A percentile compares a stretch with the other conserved stretches of the same genome.
Evolutionary conservation across 2,329 filamentous ascomycete genomes (phyloP).

Genomic region (Alternaria ethzedia): DNA sequence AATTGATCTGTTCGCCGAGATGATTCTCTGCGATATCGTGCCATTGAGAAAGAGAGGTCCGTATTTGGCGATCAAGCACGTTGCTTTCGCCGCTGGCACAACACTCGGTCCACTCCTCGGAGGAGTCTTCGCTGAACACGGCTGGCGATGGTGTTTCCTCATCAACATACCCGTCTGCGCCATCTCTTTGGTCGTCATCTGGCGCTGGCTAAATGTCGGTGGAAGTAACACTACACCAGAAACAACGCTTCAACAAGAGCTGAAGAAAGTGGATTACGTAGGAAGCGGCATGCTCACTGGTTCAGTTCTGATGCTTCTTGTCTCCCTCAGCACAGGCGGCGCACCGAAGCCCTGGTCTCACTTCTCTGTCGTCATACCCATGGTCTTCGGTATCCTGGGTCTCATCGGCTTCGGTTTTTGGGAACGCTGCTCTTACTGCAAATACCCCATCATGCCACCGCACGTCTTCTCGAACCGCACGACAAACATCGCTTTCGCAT

Average conservation of each 20-base stretch:
- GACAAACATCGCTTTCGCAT: slow-evolving; percentile 42
- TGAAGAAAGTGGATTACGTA: slow-evolving; percentile 49
- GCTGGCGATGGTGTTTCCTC: slow-evolving; percentile 58
- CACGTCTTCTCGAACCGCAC: slow-evolving; percentile 56
- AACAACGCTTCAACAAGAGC: slow-evolving; percentile 14
- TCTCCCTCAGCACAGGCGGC: slow-evolving; percentile 56
- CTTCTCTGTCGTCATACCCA: slow-evolving; percentile 49
- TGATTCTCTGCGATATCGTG: slow-evolving; percentile 60
- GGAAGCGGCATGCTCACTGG: slow-evolving; percentile 55
- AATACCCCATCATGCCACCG: slow-evolving; percentile 50
- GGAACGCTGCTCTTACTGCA: slow-evolving; percentile 44
- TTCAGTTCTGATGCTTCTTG: slow-evolving; percentile 50
- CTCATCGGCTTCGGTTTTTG: slow-evolving; percentile 49
- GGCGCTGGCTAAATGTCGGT: slow-evolving; percentile 38
- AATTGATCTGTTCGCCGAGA: slow-evolving; percentile 54
- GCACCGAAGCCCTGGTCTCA: slow-evolving; percentile 53
- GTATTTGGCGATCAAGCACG: slow-evolving; percentile 43
- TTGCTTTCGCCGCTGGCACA: slow-evolving; percentile 34
- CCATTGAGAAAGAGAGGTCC: slow-evolving; percentile 55
- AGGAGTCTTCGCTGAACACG: slow-evolving; percentile 38
- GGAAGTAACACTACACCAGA: slow-evolving; percentile 21
- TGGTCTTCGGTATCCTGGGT: slow-evolving; percentile 54
- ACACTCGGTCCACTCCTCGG: slow-evolving; percentile 41
- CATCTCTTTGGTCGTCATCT: slow-evolving; percentile 35
- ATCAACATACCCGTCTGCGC: slow-evolving; percentile 45